phyloP scores from a whole-genome alignment of 768 basidiomycete species.

The Amanita muscaria region DNA sequence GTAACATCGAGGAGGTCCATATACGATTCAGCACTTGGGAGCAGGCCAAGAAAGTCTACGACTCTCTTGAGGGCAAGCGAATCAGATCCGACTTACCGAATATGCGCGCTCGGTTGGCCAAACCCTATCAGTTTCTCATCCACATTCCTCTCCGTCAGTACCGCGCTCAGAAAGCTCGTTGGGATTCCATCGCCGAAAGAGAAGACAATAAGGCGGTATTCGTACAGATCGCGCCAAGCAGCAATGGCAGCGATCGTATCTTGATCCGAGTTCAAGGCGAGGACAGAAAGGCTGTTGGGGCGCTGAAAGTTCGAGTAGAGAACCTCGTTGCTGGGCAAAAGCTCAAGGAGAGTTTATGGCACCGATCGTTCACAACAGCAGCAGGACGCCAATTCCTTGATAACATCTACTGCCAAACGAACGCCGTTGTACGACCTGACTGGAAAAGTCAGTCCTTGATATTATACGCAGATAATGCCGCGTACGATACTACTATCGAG shows the following conservation, averaged over 20 bases:
- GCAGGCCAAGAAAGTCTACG: constrained; percentile 32
- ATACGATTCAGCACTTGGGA: constrained; percentile 43
- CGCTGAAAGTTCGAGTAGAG: constrained; percentile 53
- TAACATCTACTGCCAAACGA: constrained; percentile 25
- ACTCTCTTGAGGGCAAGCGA: constrained; percentile 26
- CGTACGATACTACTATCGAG: constrained; percentile 32
- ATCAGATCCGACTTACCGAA: constrained; percentile 22
- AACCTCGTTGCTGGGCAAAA: constrained; percentile 41
- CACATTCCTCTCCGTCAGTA: constrained; percentile 40
- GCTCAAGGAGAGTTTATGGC: constrained; percentile 39
- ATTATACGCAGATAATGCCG: constrained; percentile 33
- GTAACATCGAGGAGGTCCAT: no score
- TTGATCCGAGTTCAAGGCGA: constrained; percentile 40
- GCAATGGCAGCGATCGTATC: constrained; percentile 17
- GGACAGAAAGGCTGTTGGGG: constrained; percentile 44
- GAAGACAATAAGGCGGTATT: constrained; percentile 28
- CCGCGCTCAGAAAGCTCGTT: constrained; percentile 37
- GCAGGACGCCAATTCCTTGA: constrained; percentile 27
- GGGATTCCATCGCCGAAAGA: constrained; percentile 33
- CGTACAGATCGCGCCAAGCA: constrained; percentile 21
- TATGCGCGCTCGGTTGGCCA: constrained; percentile 34
- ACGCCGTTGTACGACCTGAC: constrained; percentile 37
- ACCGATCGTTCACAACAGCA: constrained; percentile 28
- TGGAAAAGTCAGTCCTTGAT: constrained; percentile 35
- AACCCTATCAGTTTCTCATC: constrained; percentile 44